Evolutionary conservation across 2,329 filamentous ascomycete species (phyloP), one percentile per base, ranked within the genome.

Genomic region (Aaosphaeria arxii): DNA sequence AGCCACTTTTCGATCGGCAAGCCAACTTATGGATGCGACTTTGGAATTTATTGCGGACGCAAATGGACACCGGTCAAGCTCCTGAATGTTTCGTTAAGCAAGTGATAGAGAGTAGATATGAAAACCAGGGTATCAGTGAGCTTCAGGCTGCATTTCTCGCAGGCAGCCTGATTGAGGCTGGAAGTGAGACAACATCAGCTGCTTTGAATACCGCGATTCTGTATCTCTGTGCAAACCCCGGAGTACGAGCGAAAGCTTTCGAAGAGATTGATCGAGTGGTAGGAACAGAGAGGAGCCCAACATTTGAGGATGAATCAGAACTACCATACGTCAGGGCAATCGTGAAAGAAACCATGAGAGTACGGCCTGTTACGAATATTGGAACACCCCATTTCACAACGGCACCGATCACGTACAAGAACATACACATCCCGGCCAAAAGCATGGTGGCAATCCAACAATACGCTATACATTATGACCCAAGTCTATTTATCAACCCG

Each of bases 341-440:
- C 7, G 58, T 69, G 17, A 70, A 71, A 0, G 72, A 75, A 11
- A 77, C 79, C 17, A 73, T 82, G 31, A 71, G 71, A 1, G 58
- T 69, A 38, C 55, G 62, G 5, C 66, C 67, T 1, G 62, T 67
- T 2, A 62, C 63, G 5, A 66, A 62, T n/a, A 64, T 70, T 9
- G 63, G 62, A 6, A 60, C 66, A 1, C 66, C 67, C 1, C 70
- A 71, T 47, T 64, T 58, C 29, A 62, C 61, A 4, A 68, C 58
- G 17, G 61, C 70, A 44, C 59, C 74, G 50, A 51, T 75, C 5
- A 56, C 59, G 0, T 70, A 77, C 13, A 73, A 77, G 0, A 65
- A 52, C 30, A 69, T 68, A n/a, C 56, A 66, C 5, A 77, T 78
- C 46, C 72, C 74, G 5, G 72, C 72, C 40, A 70, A 70, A 5